These are phyloP conservation scores for Nicotiana otophora DNA, from an alignment of 257 asterid species.

Conservation along the genomic window DNA sequence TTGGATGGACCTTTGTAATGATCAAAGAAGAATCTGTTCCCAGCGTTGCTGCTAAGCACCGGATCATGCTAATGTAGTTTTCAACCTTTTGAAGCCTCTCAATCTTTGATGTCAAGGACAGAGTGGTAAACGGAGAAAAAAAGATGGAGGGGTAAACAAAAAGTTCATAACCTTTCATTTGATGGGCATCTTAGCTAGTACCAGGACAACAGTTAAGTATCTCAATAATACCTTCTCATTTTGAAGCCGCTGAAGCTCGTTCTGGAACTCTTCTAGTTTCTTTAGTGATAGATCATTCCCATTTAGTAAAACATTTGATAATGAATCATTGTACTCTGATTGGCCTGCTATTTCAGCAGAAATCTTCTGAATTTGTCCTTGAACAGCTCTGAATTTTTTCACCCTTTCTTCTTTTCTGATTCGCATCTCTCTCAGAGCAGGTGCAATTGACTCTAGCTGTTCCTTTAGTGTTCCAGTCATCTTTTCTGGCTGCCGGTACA, in stretches of 20 bases:
- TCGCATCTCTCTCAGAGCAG: conserved; percentile 87
- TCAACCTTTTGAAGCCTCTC: conserved; percentile 87
- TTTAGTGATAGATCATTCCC: conserved; percentile 79
- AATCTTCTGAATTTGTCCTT: conserved; percentile 72
- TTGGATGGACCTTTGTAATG: conserved; percentile 95
- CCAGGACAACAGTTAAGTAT: background rate
- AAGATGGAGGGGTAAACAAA: background rate
- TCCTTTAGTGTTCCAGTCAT: conserved; percentile 84
- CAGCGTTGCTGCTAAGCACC: conserved; percentile 57
- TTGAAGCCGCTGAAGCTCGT: conserved; percentile 86
- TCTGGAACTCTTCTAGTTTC: conserved; percentile 78
- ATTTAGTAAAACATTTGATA: conserved; percentile 43
- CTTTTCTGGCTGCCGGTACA: conserved; percentile 72
- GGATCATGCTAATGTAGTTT: conserved; percentile 58
- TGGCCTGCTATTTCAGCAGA: conserved; percentile 82
- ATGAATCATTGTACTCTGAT: conserved; percentile 64
- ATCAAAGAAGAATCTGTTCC: conserved; percentile 90
- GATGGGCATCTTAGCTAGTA: background rate
- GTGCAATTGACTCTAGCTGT: conserved; percentile 75
- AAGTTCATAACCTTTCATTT: background rate
- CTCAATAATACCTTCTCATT: conserved; percentile 60
- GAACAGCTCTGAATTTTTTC: conserved; percentile 76
- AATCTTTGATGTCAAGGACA: conserved; percentile 38
- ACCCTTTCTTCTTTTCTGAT: conserved; percentile 71
- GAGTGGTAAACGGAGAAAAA: conserved; percentile 5